phyloP scores from a whole-genome alignment of 1,284 basidiomycete species.

The Irpex sp. region DNA sequence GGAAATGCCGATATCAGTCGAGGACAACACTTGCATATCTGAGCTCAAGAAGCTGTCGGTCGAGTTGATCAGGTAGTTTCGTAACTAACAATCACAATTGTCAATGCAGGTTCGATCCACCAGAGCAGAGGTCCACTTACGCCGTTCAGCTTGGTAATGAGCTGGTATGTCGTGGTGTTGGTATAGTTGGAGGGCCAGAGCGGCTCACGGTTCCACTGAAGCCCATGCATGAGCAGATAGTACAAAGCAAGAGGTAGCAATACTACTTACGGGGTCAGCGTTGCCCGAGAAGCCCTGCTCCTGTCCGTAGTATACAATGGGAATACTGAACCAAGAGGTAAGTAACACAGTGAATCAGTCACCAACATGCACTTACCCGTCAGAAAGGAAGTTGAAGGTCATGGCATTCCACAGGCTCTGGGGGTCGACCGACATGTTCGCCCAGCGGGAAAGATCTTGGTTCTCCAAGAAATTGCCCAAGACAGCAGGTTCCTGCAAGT shows the following conservation, averaged over 20 bases:
- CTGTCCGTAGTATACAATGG: constrained; percentile 54
- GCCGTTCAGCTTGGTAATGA: constrained; percentile 63
- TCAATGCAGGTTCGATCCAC: neutral
- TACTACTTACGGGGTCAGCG: constrained; percentile 20
- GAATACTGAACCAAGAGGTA: constrained; percentile 36
- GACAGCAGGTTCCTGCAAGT: constrained; percentile 25
- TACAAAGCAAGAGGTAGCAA: neutral
- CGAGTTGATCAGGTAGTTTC: constrained; percentile 60
- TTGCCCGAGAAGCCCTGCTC: constrained; percentile 47
- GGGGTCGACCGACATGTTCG: constrained; percentile 35
- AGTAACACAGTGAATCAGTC: constrained; percentile 35
- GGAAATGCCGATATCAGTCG: constrained; percentile 58
- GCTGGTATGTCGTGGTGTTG: constrained; percentile 55
- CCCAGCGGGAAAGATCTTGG: constrained; percentile 53
- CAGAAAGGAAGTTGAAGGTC: constrained; percentile 32
- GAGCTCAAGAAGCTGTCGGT: constrained; percentile 59
- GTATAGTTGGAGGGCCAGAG: constrained; percentile 73
- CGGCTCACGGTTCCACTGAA: constrained; percentile 69
- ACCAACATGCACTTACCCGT: constrained; percentile 21
- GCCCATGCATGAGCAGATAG: neutral
- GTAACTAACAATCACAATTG: constrained; percentile 38
- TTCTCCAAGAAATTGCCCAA: constrained; percentile 60
- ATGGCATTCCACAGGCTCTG: constrained; percentile 35
- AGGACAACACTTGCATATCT: constrained; percentile 52
- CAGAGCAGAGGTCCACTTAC: constrained; percentile 26